These are phyloP conservation scores for Houttuynia cordata DNA, from an alignment of 164 flowering plant species.

Conservation along the genomic window DNA sequence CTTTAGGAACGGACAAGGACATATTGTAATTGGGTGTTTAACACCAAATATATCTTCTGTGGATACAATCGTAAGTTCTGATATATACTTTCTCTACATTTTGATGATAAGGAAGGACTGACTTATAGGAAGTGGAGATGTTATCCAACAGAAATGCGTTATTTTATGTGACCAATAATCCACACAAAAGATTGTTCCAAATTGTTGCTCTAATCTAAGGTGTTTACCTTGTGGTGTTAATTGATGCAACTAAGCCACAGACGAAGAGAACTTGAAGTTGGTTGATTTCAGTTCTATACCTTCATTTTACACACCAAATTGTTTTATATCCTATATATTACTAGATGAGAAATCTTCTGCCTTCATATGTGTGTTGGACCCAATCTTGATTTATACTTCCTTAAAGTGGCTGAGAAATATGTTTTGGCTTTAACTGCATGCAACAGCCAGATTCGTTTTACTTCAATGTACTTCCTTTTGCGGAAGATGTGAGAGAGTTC, in stretches of 20 bases:
- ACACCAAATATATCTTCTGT: conserved; percentile 71
- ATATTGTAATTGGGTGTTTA: conserved; percentile 73
- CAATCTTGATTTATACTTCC: neutral
- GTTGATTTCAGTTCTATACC: too few relatives aligned
- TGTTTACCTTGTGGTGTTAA: too few relatives aligned
- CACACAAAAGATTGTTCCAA: too few relatives aligned
- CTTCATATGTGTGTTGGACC: neutral
- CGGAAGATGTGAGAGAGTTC: conserved; percentile 94
- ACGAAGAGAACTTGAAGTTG: too few relatives aligned
- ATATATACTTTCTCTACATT: neutral
- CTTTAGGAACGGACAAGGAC: conserved; percentile 86
- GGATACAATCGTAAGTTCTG: conserved; percentile 47
- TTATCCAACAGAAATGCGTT: neutral
- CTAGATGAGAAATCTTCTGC: neutral
- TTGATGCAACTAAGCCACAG: too few relatives aligned
- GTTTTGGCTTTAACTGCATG: neutral
- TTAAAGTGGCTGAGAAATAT: neutral
- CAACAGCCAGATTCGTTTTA: conserved; percentile 85
- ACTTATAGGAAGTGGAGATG: neutral
- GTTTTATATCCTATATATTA: too few relatives aligned
- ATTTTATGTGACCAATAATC: neutral
- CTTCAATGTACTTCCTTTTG: conserved; percentile 93
- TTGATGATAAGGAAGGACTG: neutral
- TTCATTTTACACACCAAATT: too few relatives aligned
- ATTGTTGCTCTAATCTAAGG: too few relatives aligned